phyloP scores from a whole-genome alignment of 805 yeast genomes.

The Cyberlindnera xylosilytica region DNA sequence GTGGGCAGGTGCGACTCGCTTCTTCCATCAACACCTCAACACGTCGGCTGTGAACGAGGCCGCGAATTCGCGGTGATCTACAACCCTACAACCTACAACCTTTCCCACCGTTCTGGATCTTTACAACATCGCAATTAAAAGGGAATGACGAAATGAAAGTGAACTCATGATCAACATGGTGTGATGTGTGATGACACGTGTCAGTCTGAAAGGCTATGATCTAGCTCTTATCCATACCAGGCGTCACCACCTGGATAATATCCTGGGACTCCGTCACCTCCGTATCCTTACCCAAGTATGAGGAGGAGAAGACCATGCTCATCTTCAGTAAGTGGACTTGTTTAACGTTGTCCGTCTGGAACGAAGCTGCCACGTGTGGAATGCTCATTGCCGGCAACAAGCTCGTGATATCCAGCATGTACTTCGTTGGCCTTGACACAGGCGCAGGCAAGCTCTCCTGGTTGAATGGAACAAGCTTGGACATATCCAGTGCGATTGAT shows the following conservation, averaged over 20 bases:
- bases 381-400: conserved; percentile 6
- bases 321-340: conserved; percentile 5
- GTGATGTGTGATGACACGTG: too few species aligned
- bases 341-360: conserved; percentile 5
- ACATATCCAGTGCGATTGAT: conserved; percentile 3
- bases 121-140: too few species aligned
- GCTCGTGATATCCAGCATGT: conserved; percentile 5
- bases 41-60: too few species aligned
- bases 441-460: neutral
- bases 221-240: neutral
- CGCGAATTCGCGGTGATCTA: too few species aligned
- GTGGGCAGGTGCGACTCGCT: too few species aligned
- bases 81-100: too few species aligned
- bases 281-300: neutral
- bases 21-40: too few species aligned
- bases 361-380: conserved; percentile 5
- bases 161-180: too few species aligned
- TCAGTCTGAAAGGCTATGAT: too few species aligned
- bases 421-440: conserved; percentile 1
- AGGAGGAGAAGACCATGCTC: neutral
- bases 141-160: too few species aligned
- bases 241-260: neutral
- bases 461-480: conserved; percentile 2
- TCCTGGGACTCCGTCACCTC: neutral
- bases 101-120: too few species aligned